Evolutionary conservation across 208 protist species (phyloP).

Genomic region (Leishmania major): DNA sequence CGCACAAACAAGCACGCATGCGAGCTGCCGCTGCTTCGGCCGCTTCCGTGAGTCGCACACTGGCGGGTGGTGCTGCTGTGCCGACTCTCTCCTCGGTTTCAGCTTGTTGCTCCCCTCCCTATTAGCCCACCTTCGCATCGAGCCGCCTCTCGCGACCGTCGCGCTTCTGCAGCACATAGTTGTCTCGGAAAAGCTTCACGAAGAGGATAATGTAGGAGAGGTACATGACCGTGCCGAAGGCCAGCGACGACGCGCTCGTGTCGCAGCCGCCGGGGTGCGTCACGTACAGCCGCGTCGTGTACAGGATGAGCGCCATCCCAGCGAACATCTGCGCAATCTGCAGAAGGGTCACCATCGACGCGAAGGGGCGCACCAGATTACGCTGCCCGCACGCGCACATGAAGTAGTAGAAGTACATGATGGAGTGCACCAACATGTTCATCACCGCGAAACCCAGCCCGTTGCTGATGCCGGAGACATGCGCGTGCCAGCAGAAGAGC

Average conservation of each 20-base stretch:
- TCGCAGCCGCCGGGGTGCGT: conserved; percentile 52
- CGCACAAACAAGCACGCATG: background rate
- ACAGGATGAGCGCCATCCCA: conserved; percentile 27
- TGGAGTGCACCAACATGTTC: conserved; percentile 93
- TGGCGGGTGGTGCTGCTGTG: background rate
- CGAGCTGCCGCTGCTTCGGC: background rate
- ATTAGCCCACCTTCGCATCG: background rate
- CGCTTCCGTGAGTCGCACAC: background rate
- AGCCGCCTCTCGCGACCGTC: conserved; percentile 4
- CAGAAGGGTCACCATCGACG: conserved; percentile 80
- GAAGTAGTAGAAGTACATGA: conserved; percentile 97
- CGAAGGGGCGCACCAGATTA: conserved; percentile 65
- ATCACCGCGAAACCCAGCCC: conserved; percentile 87
- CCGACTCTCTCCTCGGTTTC: background rate
- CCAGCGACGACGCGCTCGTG: conserved; percentile 27
- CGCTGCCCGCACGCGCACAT: conserved; percentile 61
- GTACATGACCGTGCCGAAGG: conserved; percentile 90
- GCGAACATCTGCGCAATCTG: conserved; percentile 94
- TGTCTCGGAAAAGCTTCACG: conserved; percentile 64
- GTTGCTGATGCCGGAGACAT: conserved; percentile 47
- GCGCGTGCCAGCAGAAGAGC: conserved; percentile 90
- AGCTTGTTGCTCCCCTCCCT: background rate
- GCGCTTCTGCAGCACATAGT: conserved; percentile 36
- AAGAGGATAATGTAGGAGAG: conserved; percentile 90
- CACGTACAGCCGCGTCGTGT: conserved; percentile 38